Conservation (phyloP, 495 filamentous ascomycete genomes). For the Ascodesmis nigricans region DNA sequence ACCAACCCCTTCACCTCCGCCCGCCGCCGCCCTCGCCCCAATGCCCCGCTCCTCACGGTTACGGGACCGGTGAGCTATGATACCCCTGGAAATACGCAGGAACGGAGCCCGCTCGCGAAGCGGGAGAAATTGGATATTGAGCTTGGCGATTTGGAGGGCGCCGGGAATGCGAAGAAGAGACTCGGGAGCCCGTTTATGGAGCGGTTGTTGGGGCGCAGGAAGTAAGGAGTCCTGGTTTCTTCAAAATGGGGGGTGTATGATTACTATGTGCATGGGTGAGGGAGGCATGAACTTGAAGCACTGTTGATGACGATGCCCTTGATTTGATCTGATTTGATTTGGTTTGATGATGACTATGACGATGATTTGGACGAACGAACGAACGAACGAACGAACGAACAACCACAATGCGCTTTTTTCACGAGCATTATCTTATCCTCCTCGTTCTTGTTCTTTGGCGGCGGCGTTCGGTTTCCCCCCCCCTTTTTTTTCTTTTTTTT, state of each 20-base stretch:
- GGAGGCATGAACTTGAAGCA: not conserved
- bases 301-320: not conserved
- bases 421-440: no score
- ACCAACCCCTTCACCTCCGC: slow-evolving; percentile 8
- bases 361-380: not conserved
- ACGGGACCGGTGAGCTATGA: slow-evolving; percentile 20
- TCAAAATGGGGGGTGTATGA: slow-evolving; percentile 4
- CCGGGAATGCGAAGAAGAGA: slow-evolving; percentile 1
- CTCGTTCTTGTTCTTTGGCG: no score
- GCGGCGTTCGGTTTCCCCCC: no score
- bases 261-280: not conserved
- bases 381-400: not conserved
- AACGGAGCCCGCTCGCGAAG: slow-evolving; percentile 2
- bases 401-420: not conserved
- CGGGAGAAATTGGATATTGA: slow-evolving; percentile 6
- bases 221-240: slow-evolving; percentile 3
- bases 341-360: slow-evolving; percentile 6
- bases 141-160: no score
- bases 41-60: slow-evolving; percentile 16
- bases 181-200: slow-evolving; percentile 17
- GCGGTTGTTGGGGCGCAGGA: slow-evolving; percentile 10
- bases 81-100: slow-evolving; percentile 10
- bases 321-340: slow-evolving; percentile 4
- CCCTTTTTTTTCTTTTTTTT: no score
- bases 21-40: slow-evolving; percentile 9